Conservation (phyloP, 1,139 yeast genomes). For the Saccharomyces pastorianus region DNA sequence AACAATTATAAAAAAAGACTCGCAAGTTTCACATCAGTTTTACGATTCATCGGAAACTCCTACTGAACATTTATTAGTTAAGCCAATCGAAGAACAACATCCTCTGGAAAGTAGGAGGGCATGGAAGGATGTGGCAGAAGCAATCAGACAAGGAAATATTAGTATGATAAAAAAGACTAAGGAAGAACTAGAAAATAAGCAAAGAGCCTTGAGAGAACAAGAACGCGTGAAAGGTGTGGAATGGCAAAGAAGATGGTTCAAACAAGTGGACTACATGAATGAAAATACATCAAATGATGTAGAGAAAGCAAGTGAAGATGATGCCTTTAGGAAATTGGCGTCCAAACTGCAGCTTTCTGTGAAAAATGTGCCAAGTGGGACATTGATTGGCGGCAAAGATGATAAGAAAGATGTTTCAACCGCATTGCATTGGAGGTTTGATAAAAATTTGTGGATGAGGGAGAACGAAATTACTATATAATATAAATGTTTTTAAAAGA, state of each 20-base stretch:
- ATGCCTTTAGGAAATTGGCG: slow-evolving; percentile 46
- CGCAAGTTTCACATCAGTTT: slow-evolving; percentile 39
- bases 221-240: slow-evolving; percentile 53
- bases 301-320: slow-evolving; percentile 26
- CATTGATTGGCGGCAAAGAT: slow-evolving; percentile 43
- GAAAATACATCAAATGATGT: slow-evolving; percentile 31
- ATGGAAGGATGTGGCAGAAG: slow-evolving; percentile 84
- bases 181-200: slow-evolving; percentile 67
- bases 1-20: slow-evolving; percentile 32
- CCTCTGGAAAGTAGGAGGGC: slow-evolving; percentile 74
- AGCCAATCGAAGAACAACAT: slow-evolving; percentile 71
- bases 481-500: not conserved
- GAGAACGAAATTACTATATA: slow-evolving; percentile 44
- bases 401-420: slow-evolving; percentile 34
- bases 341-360: slow-evolving; percentile 49
- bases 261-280: slow-evolving; percentile 41
- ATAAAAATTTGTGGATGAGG: slow-evolving; percentile 42
- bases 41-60: slow-evolving; percentile 54
- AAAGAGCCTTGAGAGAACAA: slow-evolving; percentile 68
- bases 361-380: slow-evolving; percentile 60
- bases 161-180: slow-evolving; percentile 68
- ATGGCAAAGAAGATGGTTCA: slow-evolving; percentile 83
- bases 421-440: slow-evolving; percentile 61
- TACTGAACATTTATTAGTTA: slow-evolving; percentile 55
- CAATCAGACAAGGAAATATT: slow-evolving; percentile 64